phyloP scores from a whole-genome alignment of 2,329 filamentous ascomycete species.

The Canariomyces notabilis region DNA sequence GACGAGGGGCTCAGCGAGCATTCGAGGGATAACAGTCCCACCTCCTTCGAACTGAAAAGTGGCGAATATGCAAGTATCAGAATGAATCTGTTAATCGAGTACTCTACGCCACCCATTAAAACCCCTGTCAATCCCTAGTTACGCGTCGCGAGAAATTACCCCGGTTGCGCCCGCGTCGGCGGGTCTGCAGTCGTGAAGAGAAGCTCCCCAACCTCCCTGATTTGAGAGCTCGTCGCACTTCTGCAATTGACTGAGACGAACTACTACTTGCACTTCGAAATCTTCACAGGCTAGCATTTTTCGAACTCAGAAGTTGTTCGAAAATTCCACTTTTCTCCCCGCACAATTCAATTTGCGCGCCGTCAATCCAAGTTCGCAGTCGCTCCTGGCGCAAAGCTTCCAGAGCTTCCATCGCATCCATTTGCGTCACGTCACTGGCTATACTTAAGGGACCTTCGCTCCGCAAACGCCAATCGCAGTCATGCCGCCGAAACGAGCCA shows the following conservation, averaged over 20 bases:
- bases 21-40: conserved; percentile 3
- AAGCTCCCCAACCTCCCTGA: conserved; percentile 16
- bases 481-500: conserved; percentile 21
- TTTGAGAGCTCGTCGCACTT: conserved; percentile 13
- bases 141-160: conserved; percentile 15
- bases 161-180: conserved; percentile 6
- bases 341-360: conserved; percentile 4
- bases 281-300: conserved; percentile 2
- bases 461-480: not conserved
- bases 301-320: conserved; percentile 3
- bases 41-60: not conserved
- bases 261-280: not conserved
- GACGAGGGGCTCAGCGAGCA: conserved; percentile 1
- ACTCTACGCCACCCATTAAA: conserved; percentile 18
- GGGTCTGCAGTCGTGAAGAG: conserved; percentile 2
- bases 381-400: conserved; percentile 7
- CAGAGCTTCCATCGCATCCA: not conserved
- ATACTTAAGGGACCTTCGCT: not conserved
- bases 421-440: not conserved
- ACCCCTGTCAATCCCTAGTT: conserved; percentile 5
- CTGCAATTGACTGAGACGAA: not conserved
- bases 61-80: conserved; percentile 11
- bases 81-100: not conserved
- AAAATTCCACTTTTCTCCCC: not conserved
- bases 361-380: not conserved